Percentiles rank a stretch among this genome's conserved stretches.
Conservation (phyloP, 768 basidiomycete species). For the Galerina sulciceps region DNA sequence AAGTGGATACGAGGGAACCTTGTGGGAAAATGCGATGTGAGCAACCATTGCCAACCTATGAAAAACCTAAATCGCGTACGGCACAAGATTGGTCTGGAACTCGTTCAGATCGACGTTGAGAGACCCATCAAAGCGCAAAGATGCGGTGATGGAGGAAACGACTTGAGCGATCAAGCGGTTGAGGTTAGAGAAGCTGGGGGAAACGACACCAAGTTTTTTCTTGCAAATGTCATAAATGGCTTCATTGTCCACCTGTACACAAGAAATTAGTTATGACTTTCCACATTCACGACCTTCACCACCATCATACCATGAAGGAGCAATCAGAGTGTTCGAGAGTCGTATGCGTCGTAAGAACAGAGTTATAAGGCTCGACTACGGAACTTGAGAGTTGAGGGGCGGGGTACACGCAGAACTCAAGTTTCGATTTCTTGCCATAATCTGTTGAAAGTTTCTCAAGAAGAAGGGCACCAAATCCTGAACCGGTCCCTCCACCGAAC, state of each 20-base stretch:
- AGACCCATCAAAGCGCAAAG: conserved; percentile 94
- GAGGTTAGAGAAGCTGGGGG: conserved; percentile 90
- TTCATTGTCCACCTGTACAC: conserved; percentile 76
- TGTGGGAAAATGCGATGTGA: conserved; percentile 7
- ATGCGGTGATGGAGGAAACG: conserved; percentile 96
- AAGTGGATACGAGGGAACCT: conserved; percentile 99
- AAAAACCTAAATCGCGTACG: conserved; percentile 55
- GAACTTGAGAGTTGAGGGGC: conserved; percentile 92
- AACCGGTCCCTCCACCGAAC: conserved; percentile 98
- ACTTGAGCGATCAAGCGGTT: conserved; percentile 98
- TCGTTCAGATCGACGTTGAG: conserved; percentile 97
- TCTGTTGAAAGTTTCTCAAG: conserved; percentile 95
- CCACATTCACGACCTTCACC: background rate
- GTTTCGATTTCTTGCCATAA: conserved; percentile 98
- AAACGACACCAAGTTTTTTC: conserved; percentile 82
- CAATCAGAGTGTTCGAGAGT: conserved; percentile 99
- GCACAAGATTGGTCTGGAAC: conserved; percentile 98
- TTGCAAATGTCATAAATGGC: conserved; percentile 99
- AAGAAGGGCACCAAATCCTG: conserved; percentile 95
- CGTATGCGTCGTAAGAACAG: conserved; percentile 95
- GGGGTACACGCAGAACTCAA: conserved; percentile 97
- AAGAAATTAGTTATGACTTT: background rate
- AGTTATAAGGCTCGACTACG: conserved; percentile 98
- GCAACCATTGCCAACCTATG: background rate
- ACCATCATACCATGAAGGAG: conserved; percentile 86